Base-by-base conservation (phyloP, 2,329 filamentous ascomycete genomes). In the Monilinia polystroma region DNA sequence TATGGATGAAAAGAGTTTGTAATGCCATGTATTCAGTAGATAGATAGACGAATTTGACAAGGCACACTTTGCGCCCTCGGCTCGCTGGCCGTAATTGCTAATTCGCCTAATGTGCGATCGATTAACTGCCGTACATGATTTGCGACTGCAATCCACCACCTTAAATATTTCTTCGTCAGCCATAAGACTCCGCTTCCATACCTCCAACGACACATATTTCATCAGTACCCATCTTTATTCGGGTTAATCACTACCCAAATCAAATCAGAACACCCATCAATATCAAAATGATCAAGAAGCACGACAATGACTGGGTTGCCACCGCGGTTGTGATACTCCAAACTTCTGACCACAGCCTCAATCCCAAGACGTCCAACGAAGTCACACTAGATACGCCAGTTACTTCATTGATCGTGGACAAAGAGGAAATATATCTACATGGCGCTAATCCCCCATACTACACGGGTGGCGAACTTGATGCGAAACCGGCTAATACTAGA, bases 1-100 rank as follows among this genome's bases (percentile, higher is more conserved):
- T 66, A 76, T 80, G 76, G 75, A 78, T 68, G 72, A 76, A 23
- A 74, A 75, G 29, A 63, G 52, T 35, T 45, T 67, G 47, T 67
- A 29, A 60, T 52, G 45, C n/a, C n/a, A 38, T 51, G 45, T 60
- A 60, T 60, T 38, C 49, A 51, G n/a, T 49, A 49, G 45, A n/a
- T 60, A 47, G 38, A 38, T 51, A 47, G 38, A 51, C 38, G 20
- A 60, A 51, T 38, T 51, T 51, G 38, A 60, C 38, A 60, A 26
- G 32, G n/a, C 32, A 49, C 20, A 14, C 47, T 7, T 4, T n/a
- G 1, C 29, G 3, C 47, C 51, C 45, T 51, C 29, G 58, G 45
- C 38, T 60, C 45, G 29, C n/a, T 23, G 7, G 45, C 14, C 26
- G 26, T 51, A 20, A 18, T 26, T 23, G 23, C 16, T 11, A 45